A percentile compares a stretch with the other conserved stretches of the same genome.
These are phyloP conservation scores for Salix arbutifolia DNA, from an alignment of 345 rosid genomes.

Conservation along the genomic window DNA sequence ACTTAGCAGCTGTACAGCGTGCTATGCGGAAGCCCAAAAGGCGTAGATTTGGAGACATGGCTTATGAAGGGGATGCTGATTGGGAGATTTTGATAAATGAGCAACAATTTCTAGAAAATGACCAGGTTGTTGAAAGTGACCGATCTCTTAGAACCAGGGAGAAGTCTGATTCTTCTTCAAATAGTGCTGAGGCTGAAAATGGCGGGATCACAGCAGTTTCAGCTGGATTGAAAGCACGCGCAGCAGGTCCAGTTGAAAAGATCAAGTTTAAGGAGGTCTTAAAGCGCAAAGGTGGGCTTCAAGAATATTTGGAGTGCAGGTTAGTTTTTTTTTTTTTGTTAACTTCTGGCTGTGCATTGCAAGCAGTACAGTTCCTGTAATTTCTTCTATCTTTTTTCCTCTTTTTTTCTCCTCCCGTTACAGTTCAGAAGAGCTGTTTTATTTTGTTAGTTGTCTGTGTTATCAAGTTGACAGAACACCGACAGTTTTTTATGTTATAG, in stretches of 20 bases:
- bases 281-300: slow-evolving; percentile 88
- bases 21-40: slow-evolving; percentile 55
- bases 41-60: slow-evolving; percentile 83
- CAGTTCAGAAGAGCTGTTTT: not conserved
- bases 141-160: slow-evolving; percentile 52
- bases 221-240: slow-evolving; percentile 79
- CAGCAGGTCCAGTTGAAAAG: slow-evolving; percentile 85
- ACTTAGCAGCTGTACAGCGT: slow-evolving; percentile 52
- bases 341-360: not conserved
- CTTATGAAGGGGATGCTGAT: slow-evolving; percentile 87
- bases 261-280: slow-evolving; percentile 87
- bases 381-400: not conserved
- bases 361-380: not conserved
- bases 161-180: slow-evolving; percentile 54
- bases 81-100: slow-evolving; percentile 68
- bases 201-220: slow-evolving; percentile 71
- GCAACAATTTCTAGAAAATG: slow-evolving; percentile 66
- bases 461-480: not conserved
- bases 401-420: not conserved
- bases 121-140: slow-evolving; percentile 45
- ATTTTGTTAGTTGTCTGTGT: not conserved
- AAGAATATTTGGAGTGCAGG: slow-evolving; percentile 97
- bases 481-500: not conserved
- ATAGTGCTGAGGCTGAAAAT: slow-evolving; percentile 40
- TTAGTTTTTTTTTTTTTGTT: slow-evolving; percentile 31